A percentile compares a stretch with the other conserved stretches of the same genome.
These are phyloP conservation scores for Hemisphaericaspora lyxosophila DNA, from an alignment of 1,139 yeast genomes.

Conservation along the genomic window DNA sequence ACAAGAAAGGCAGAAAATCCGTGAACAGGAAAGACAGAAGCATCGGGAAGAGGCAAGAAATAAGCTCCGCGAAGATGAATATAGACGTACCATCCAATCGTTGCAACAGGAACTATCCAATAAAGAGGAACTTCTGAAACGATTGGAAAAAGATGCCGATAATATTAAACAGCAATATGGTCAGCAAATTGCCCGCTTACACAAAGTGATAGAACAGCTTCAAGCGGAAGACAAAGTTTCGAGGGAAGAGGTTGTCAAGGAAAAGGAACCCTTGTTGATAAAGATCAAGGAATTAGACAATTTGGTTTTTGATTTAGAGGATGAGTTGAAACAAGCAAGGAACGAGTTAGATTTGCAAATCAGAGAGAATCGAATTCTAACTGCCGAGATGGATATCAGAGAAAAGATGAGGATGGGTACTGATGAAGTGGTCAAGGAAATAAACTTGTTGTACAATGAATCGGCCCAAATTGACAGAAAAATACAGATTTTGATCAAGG, in stretches of 20 bases:
- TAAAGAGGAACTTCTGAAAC: slow-evolving; percentile 2
- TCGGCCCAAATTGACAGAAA: slow-evolving; percentile 10
- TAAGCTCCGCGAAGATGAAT: not conserved
- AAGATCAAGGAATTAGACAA: slow-evolving; percentile 8
- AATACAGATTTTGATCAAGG: slow-evolving; percentile 3
- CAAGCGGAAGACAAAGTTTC: not conserved
- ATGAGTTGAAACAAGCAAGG: not conserved
- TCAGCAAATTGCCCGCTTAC: not conserved
- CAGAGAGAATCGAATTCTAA: slow-evolving; percentile 5
- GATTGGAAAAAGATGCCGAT: not conserved
- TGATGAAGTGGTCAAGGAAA: slow-evolving; percentile 4
- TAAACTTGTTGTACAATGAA: slow-evolving; percentile 7
- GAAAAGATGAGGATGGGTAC: slow-evolving; percentile 9
- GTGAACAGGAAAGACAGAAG: too few relatives aligned
- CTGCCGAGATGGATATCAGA: slow-evolving; percentile 10
- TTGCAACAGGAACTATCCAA: slow-evolving; percentile 1
- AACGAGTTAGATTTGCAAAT: slow-evolving; percentile 8
- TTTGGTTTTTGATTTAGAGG: not conserved
- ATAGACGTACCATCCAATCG: not conserved
- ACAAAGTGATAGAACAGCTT: not conserved
- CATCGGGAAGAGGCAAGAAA: slow-evolving; percentile 7
- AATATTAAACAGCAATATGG: not conserved
- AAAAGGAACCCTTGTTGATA: not conserved
- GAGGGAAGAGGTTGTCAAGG: not conserved
- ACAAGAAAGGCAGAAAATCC: slow-evolving; percentile 2